Base-by-base conservation (phyloP, 352 stramenopile species). In the Phytophthora crassamura region DNA sequence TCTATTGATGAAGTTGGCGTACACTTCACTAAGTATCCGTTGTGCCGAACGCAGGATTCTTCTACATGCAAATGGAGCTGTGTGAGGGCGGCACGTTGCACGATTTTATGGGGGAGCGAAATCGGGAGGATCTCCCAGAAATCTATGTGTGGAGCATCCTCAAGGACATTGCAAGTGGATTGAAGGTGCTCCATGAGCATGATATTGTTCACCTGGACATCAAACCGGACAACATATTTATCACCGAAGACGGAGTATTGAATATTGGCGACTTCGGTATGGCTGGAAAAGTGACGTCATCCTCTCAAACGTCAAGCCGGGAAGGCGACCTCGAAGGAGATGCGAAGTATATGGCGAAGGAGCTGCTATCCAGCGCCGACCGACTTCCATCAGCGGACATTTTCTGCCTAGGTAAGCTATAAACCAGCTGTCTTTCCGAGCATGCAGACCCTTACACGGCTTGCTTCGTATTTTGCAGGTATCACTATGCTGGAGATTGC, bases 191-290 rank as follows among this genome's bases (percentile, higher is more conserved):
- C 7, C 93, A 98, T 73, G 82, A 80, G 1, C 79, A 96, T 48
- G 67, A 79, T 0, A 85, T 99, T 32, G 91, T 99, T 16, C 97
- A 99, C 63, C 79, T 98, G 43, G 97, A 99, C 64, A 93, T 99
- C 62, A 99, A 99, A 67, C 95, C 96, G 11, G 93, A 95, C n/a
- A 99, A 99, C 64, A 90, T 99, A 49, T 98, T 99, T 64, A 86
- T 97, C 28, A 79, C 80, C 2, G 56, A 73, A 14, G 49, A 85
- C 16, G 88, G 88, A 1, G 33, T 48, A 12, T 49, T 97, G 18
- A 96, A 97, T 64, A 79, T 97, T 50, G 91, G 88, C 12, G 97
- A 99, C 72, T 98, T 99, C 59, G 97, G 97, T 18, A 89, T 98
- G 64, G 93, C 95, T 0, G 86, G 79, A 8, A 74, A 85, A 34